phyloP scores from a whole-genome alignment of 2,329 filamentous ascomycete species.

The Fusarium sambucinum region DNA sequence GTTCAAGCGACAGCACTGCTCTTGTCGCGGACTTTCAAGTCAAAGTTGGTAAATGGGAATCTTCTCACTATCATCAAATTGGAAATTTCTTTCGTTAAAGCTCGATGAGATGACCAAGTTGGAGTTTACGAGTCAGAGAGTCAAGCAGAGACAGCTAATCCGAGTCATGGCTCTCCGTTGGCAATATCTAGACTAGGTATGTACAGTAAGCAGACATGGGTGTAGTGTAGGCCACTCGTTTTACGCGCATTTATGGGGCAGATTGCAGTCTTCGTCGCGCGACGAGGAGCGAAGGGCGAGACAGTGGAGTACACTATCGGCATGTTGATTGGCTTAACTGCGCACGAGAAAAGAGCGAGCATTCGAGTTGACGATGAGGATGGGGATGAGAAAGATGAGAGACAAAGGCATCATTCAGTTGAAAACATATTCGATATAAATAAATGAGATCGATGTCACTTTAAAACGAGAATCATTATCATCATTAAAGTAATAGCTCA shows the following conservation, averaged over 20 bases:
- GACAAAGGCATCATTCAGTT: neutral
- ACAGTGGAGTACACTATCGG: neutral
- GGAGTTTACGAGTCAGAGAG: slow-evolving; percentile 10
- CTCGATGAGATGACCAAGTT: slow-evolving; percentile 52
- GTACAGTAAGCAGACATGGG: too few relatives aligned
- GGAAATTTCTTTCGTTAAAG: slow-evolving; percentile 53
- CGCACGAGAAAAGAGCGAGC: neutral
- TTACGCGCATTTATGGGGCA: slow-evolving; percentile 20
- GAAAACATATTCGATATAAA: neutral
- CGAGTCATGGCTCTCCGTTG: neutral
- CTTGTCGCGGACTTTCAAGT: slow-evolving; percentile 45
- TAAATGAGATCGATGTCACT: neutral
- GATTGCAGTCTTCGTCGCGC: neutral
- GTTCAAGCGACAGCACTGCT: slow-evolving; percentile 58
- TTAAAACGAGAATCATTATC: neutral
- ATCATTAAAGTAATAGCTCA: neutral
- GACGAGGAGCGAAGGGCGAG: slow-evolving; percentile 25
- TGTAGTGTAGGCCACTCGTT: slow-evolving; percentile 14
- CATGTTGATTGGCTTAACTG: neutral
- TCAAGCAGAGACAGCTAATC: neutral
- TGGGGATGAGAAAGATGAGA: neutral
- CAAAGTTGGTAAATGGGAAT: slow-evolving; percentile 38
- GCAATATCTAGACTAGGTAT: too few relatives aligned
- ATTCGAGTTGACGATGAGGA: neutral
- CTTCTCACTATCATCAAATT: slow-evolving; percentile 55